These are phyloP conservation scores for Trypanosoma caninum DNA, from an alignment of 208 protist genomes.

Conservation along the genomic window DNA sequence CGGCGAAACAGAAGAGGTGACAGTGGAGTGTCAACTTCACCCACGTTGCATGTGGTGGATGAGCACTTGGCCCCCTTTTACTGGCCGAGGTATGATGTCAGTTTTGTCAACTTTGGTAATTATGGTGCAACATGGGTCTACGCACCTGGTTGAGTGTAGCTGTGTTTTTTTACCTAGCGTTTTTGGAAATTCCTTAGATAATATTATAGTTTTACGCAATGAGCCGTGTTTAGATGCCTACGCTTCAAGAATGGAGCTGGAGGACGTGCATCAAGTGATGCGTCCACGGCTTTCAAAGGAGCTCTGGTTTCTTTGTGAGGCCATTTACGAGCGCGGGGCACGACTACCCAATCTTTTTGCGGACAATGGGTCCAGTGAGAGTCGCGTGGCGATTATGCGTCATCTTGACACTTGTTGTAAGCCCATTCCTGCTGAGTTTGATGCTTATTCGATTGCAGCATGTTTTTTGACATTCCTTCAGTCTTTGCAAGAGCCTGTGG, in stretches of 20 bases:
- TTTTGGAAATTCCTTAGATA: conserved; percentile 79
- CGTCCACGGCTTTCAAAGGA: conserved; percentile 85
- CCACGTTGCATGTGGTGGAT: conserved; percentile 63
- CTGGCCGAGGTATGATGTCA: conserved; percentile 35
- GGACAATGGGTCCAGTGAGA: conserved; percentile 31
- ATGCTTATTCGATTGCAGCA: conserved; percentile 47
- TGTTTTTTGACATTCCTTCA: conserved; percentile 76
- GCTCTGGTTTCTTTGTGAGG: conserved; percentile 76
- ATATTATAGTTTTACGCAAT: conserved; percentile 51
- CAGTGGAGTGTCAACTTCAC: conserved; percentile 57
- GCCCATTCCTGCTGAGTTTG: conserved; percentile 29
- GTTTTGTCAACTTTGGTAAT: conserved; percentile 56
- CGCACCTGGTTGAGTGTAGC: conserved; percentile 59
- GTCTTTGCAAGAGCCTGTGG: conserved; percentile 74
- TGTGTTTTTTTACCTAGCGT: conserved; percentile 65
- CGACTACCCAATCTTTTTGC: conserved; percentile 59
- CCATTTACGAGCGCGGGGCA: conserved; percentile 40
- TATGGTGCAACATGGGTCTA: conserved; percentile 50
- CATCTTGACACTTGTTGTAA: conserved; percentile 55
- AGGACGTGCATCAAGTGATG: conserved; percentile 20
- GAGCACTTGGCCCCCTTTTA: conserved; percentile 55
- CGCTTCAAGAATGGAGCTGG: conserved; percentile 32
- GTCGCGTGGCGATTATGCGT: conserved; percentile 52
- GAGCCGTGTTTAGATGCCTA: conserved; percentile 64
- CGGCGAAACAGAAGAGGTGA: conserved; percentile 54